Percentiles rank a stretch among this genome's conserved stretches.
phyloP scores from a whole-genome alignment of 257 asterid genomes.

The Solanum appendiculatum region DNA sequence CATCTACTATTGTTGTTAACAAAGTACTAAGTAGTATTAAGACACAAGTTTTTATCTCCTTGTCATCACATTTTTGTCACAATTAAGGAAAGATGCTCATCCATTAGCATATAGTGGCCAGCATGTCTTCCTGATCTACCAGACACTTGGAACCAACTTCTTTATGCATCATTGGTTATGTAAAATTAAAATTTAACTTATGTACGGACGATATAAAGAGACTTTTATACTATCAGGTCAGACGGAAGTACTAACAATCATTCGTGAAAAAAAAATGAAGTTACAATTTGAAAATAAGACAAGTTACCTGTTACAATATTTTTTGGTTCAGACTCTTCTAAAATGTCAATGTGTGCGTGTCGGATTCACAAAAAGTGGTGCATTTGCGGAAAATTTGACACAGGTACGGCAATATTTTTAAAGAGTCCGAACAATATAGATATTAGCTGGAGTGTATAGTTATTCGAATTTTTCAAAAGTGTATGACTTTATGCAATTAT shows the following conservation, averaged over 20 bases:
- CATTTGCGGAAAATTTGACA: too few relatives aligned
- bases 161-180: not conserved
- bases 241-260: not conserved
- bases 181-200: not conserved
- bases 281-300: not conserved
- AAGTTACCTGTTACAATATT: too few relatives aligned
- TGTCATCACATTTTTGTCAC: conserved; percentile 5
- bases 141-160: conserved; percentile 13
- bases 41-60: conserved; percentile 6
- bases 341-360: too few relatives aligned
- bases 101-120: conserved; percentile 10
- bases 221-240: not conserved
- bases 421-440: too few relatives aligned
- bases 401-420: too few relatives aligned
- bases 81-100: conserved; percentile 9
- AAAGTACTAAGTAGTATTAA: not conserved
- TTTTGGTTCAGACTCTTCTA: too few relatives aligned
- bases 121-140: conserved; percentile 10
- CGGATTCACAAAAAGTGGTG: not conserved
- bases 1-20: not conserved
- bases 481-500: too few relatives aligned
- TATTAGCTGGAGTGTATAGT: not conserved
- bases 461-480: too few relatives aligned
- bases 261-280: not conserved
- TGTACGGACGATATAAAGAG: not conserved